Evolutionary conservation across 257 asterid genomes (phyloP), one percentile per base, ranked within the genome.

Genomic region (Fraxinus cuspidata): DNA sequence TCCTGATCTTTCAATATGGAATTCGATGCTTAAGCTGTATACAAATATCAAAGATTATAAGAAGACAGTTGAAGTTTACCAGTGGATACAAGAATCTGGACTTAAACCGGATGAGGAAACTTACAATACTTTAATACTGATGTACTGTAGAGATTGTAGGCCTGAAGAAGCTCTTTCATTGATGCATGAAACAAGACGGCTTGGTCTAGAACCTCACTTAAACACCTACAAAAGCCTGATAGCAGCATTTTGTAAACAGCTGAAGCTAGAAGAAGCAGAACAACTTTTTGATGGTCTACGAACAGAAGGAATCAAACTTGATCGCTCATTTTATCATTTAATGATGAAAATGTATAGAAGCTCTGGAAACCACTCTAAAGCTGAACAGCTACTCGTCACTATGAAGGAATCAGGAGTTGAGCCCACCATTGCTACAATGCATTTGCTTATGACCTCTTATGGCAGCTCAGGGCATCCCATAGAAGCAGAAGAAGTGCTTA

Each of bases 341-440:
- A 95, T 95, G 99, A 93, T 95, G 97, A 95, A 92, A 85, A 88
- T 95, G 94, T 95, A 91, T 73, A 82, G 99, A 89, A 89, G 77
- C 74, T 87, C 88, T 1, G 96, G 91, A 10, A 80, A 91, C 78
- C 93, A 90, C 73, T 80, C 86, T 42, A 86, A 95, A 86, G 98
- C 99, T 42, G 98, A 93, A 87, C 79, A 84, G 49, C 80, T 95
- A 82, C 83, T 93, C 38, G 86, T 70, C 79, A 87, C 83, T 76
- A 95, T 95, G 99, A 86, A 93, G 87, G 97, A 92, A 87, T 87
- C 97, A n/a, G 97, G 96, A 79, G 69, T 93, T 49, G 92, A 91
- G 78, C 97, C 99, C 73, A 86, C 89, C 23, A 74, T 78, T 66
- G 99, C 98, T 77, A 93, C 99, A 2, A 95, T 95, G 98, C 97